Evolutionary conservation across 73 alveolate species (phyloP), one percentile per base, ranked within the genome.

Genomic region (Symbiodinium natans): DNA sequence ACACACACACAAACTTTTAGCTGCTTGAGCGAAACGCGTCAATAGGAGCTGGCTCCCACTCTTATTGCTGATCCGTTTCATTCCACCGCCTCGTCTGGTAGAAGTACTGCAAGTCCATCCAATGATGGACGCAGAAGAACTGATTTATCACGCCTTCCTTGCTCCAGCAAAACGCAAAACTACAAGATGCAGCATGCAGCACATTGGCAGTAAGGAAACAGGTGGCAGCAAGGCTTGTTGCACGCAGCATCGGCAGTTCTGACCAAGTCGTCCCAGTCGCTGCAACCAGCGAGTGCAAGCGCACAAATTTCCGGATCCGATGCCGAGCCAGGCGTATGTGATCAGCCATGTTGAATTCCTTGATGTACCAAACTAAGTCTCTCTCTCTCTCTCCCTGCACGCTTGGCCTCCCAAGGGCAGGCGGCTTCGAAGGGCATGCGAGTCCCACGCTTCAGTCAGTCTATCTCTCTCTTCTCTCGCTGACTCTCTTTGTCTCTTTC

Each of bases 131-230:
- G 52, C 97, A 90, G 39, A 90, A 90, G 89, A 71, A 34, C 39
- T 90, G 97, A 77, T 90, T 90, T 34, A 68, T 80, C 29, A 90
- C 36, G 87, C 77, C 88, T 71, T 90, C 97, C 97, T 90, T 23
- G 9, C 71, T 34, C 80, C 84, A 54, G 48, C 59, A 31, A 7
- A 29, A 29, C 48, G 52, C 29, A 77, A 34, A 31, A 4, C 39
- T 1, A n/a, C 17, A 29, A 21, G 42, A 25, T 19, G 27, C 52
- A 40, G 48, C 29, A n/a, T 34, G 15, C 27, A 34, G 13, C 46
- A 19, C 34, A 23, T 10, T 13, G 71, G 19, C 27, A 10, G 10
- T 13, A 13, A 52, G 19, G 10, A 13, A 52, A 52, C 10, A 13
- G 10, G 19, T 52, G 19, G 19, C 27, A 10, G 10, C 19, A 10